Evolutionary conservation across 2,329 filamentous ascomycete genomes (phyloP).

Genomic region (Gaeumannomyces tritici): DNA sequence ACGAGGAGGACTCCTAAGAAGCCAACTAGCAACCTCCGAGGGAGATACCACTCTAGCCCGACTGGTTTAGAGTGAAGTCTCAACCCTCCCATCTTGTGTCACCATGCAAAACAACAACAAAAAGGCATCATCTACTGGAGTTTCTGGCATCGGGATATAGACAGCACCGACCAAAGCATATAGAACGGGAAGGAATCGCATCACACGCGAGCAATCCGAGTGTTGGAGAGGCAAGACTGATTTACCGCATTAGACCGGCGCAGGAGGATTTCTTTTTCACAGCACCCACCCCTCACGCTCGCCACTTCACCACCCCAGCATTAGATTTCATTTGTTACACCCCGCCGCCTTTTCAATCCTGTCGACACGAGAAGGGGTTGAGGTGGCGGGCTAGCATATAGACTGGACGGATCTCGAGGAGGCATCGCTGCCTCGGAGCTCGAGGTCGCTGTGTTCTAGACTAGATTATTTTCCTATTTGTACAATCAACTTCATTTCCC

Average conservation of each 20-base stretch:
- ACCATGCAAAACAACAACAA: neutral
- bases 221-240: neutral
- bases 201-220: neutral
- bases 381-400: neutral
- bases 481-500: slow-evolving; percentile 24
- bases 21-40: neutral
- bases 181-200: neutral
- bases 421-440: neutral
- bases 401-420: neutral
- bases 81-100: neutral
- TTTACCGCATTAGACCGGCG: neutral
- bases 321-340: neutral
- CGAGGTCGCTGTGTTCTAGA: slow-evolving; percentile 2
- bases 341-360: neutral
- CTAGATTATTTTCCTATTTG: neutral
- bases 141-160: neutral
- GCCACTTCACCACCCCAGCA: neutral
- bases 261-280: neutral
- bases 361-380: neutral
- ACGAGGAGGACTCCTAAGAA: slow-evolving; percentile 20
- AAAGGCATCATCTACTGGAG: neutral
- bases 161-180: neutral
- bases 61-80: neutral
- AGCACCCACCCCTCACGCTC: neutral
- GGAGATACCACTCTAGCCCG: neutral